Evolutionary conservation across 1,284 basidiomycete genomes (phyloP).

Genomic region (Amylostereum areolatum): DNA sequence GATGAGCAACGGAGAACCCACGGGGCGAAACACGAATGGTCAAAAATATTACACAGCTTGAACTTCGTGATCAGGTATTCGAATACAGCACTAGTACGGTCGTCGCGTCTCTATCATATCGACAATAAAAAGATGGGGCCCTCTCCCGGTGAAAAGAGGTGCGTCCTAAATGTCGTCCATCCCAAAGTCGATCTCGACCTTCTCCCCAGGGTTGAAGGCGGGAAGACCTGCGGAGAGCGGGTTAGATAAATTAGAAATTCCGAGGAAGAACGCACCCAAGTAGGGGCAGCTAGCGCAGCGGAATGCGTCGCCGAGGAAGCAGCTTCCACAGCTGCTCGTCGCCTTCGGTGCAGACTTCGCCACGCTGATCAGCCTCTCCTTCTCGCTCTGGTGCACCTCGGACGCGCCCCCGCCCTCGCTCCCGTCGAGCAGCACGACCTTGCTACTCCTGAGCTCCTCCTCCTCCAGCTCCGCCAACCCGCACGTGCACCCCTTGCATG

Average conservation of each 20-base stretch:
- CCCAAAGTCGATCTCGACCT: constrained; percentile 83
- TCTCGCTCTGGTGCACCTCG: constrained; percentile 62
- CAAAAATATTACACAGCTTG: no score
- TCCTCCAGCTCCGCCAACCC: constrained; percentile 89
- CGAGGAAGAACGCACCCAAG: constrained; percentile 58
- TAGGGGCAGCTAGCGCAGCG: constrained; percentile 95
- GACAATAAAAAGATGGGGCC: no score
- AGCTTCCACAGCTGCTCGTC: constrained; percentile 96
- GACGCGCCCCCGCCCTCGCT: constrained; percentile 45
- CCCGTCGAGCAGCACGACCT: constrained; percentile 66
- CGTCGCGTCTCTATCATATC: no score
- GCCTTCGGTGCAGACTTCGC: constrained; percentile 72
- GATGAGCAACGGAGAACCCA: no score
- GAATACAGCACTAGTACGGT: no score
- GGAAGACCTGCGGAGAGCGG: constrained; percentile 66
- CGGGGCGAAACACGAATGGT: no score
- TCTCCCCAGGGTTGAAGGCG: constrained; percentile 97
- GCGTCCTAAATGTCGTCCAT: constrained; percentile 75
- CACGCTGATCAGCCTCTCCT: constrained; percentile 54
- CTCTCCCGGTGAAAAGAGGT: no score
- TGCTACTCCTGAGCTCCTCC: constrained; percentile 59
- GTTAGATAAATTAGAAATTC: constrained; percentile 7
- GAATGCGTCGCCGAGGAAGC: constrained; percentile 97
- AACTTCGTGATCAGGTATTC: no score
- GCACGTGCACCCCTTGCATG: constrained; percentile 93